Percentiles rank a stretch among this genome's conserved stretches.
phyloP scores from a whole-genome alignment of 495 filamentous ascomycete genomes.

The Penicillium dipodomyicola region DNA sequence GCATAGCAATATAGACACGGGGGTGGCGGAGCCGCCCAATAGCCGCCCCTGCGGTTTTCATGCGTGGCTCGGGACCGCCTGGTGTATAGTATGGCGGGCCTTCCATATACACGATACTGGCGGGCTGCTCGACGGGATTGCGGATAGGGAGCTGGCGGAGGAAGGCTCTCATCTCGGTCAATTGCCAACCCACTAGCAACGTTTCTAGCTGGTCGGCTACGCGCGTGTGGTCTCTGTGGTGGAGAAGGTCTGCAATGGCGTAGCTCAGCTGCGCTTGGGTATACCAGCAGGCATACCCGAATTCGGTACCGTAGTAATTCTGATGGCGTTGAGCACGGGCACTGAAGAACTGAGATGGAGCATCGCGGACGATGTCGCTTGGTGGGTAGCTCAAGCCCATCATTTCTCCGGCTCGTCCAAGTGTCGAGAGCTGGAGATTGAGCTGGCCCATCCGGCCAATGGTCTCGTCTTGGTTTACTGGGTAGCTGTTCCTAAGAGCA shows the following conservation, averaged over 20 bases:
- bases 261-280: background rate
- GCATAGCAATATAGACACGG: background rate
- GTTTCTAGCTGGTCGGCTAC: background rate
- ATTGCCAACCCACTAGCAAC: background rate
- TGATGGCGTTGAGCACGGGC: background rate
- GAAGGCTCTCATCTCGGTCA: background rate
- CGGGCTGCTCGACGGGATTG: background rate
- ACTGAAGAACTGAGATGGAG: background rate
- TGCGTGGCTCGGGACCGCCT: background rate
- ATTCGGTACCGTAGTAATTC: constrained; percentile 1
- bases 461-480: background rate
- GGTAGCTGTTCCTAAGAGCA: background rate
- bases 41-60: no score
- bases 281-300: constrained; percentile 6
- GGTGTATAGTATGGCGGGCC: background rate
- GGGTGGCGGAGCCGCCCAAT: background rate
- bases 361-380: background rate
- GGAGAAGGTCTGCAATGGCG: background rate
- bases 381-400: background rate
- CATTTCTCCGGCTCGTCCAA: background rate
- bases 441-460: background rate
- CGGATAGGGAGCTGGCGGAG: background rate
- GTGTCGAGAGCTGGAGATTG: background rate
- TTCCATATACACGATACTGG: background rate
- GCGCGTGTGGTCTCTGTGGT: background rate